These are phyloP conservation scores for Syncephalastrum monosporum DNA, from an alignment of 371 early-diverging fungal genomes.

Conservation along the genomic window DNA sequence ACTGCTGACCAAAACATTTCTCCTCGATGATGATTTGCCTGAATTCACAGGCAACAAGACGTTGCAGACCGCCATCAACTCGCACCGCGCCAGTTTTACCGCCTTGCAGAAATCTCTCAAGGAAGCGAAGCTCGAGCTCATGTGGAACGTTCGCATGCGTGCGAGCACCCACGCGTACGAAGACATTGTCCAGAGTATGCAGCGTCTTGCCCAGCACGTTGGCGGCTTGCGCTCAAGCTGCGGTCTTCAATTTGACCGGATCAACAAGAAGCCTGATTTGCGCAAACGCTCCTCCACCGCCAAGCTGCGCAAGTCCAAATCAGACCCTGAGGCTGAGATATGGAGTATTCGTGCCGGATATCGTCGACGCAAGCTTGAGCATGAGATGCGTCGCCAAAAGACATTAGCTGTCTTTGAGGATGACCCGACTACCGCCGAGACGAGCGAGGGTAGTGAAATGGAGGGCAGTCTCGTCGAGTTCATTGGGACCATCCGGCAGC, in stretches of 20 bases:
- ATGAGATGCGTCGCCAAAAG: constrained; percentile 42
- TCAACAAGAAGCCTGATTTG: constrained; percentile 22
- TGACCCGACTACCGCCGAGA: constrained; percentile 1
- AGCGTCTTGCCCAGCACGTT: constrained; percentile 67
- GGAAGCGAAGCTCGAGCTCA: constrained; percentile 62
- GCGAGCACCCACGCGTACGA: constrained; percentile 37
- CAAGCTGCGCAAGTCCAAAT: not conserved
- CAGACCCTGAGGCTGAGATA: constrained; percentile 6
- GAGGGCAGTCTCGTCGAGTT: constrained; percentile 44
- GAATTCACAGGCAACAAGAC: constrained; percentile 50
- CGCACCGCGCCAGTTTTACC: constrained; percentile 67
- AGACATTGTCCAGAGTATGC: constrained; percentile 49
- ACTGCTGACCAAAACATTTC: constrained; percentile 64
- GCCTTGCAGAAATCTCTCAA: constrained; percentile 59
- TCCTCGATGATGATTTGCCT: constrained; percentile 61
- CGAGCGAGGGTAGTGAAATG: constrained; percentile 4
- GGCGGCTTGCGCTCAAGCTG: constrained; percentile 67
- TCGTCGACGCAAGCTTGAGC: constrained; percentile 37
- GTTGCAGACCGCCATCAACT: constrained; percentile 54
- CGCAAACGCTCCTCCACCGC: constrained; percentile 2
- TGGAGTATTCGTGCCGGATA: constrained; percentile 50
- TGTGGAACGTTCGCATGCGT: constrained; percentile 54
- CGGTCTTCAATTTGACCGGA: constrained; percentile 64
- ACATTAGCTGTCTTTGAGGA: constrained; percentile 14
- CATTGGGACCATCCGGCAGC: constrained; percentile 56